These are phyloP conservation scores for Paramecium biaurelia DNA, from an alignment of 73 alveolate genomes.

Conservation along the genomic window DNA sequence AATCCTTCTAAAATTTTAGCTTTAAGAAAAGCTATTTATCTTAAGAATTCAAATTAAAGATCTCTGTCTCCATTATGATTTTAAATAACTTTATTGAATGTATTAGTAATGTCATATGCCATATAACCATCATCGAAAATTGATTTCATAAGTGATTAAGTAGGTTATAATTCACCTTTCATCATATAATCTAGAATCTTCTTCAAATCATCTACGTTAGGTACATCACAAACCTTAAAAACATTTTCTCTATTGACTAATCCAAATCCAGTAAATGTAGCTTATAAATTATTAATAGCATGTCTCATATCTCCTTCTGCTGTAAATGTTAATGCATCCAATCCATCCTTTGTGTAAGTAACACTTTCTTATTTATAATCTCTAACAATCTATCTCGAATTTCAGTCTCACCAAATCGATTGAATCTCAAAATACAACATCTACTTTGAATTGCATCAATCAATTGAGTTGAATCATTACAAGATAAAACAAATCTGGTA, in stretches of 20 bases:
- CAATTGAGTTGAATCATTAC: conserved; percentile 98
- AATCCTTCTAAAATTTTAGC: conserved; percentile 96
- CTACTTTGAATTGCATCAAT: conserved; percentile 99
- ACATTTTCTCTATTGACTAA: conserved; percentile 91
- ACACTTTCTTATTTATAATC: conserved; percentile 34
- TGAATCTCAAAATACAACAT: conserved; percentile 97
- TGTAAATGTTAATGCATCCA: conserved; percentile 93
- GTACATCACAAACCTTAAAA: conserved; percentile 95
- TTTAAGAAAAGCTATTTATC: conserved; percentile 85
- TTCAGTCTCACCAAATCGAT: conserved; percentile 91
- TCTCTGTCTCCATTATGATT: conserved; percentile 83
- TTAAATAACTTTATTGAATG: conserved; percentile 84
- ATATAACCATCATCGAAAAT: conserved; percentile 90
- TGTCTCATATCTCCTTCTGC: conserved; percentile 99
- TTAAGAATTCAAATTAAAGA: conserved; percentile 77
- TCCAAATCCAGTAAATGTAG: conserved; percentile 92
- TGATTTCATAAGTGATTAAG: conserved; percentile 70
- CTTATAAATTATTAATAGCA: conserved; percentile 97
- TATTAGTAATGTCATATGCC: conserved; percentile 84
- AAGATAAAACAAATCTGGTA: conserved; percentile 96
- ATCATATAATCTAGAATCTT: conserved; percentile 74
- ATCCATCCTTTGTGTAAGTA: conserved; percentile 80
- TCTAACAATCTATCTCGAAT: conserved; percentile 77
- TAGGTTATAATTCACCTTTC: conserved; percentile 74
- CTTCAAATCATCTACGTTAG: conserved; percentile 91